Conservation (phyloP, 495 filamentous ascomycete species). For the Evernia prunastri region DNA sequence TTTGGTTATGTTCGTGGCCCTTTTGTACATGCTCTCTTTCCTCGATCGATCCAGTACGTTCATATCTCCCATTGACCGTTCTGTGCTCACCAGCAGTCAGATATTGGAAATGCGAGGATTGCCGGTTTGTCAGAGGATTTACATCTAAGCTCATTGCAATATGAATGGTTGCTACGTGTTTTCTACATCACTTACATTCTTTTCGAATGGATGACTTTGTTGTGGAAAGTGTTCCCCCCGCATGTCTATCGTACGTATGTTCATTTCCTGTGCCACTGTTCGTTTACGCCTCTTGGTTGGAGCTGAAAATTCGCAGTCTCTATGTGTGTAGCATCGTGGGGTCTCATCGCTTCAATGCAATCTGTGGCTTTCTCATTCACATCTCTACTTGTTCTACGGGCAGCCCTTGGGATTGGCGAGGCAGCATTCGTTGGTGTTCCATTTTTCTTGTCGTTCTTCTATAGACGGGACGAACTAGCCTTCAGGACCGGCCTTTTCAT, state of each 20-base stretch:
- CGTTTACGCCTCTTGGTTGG: neutral
- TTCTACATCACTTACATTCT: slow-evolving; percentile 69
- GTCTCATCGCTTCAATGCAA: slow-evolving; percentile 65
- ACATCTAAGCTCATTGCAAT: slow-evolving; percentile 46
- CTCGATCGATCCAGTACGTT: slow-evolving; percentile 68
- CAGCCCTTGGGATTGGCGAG: slow-evolving; percentile 52
- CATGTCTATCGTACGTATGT: slow-evolving; percentile 50
- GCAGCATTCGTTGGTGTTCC: slow-evolving; percentile 58
- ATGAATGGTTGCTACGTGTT: slow-evolving; percentile 61
- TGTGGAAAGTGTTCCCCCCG: slow-evolving; percentile 51
- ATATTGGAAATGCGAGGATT: slow-evolving; percentile 74
- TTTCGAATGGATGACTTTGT: slow-evolving; percentile 65
- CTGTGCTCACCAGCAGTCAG: slow-evolving; percentile 34
- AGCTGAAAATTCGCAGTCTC: slow-evolving; percentile 37
- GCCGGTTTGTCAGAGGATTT: slow-evolving; percentile 66
- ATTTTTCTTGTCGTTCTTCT: slow-evolving; percentile 59
- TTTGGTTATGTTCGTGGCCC: slow-evolving; percentile 71
- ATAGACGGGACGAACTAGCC: slow-evolving; percentile 54
- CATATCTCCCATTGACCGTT: neutral
- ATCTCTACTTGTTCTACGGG: slow-evolving; percentile 39
- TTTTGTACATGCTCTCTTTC: slow-evolving; percentile 77
- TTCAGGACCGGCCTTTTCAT: slow-evolving; percentile 56
- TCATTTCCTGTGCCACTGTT: neutral
- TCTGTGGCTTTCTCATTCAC: slow-evolving; percentile 53
- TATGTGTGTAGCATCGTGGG: slow-evolving; percentile 53